Evolutionary conservation across 208 protist genomes (phyloP).

Genomic region (Herpetomonas tarakana): DNA sequence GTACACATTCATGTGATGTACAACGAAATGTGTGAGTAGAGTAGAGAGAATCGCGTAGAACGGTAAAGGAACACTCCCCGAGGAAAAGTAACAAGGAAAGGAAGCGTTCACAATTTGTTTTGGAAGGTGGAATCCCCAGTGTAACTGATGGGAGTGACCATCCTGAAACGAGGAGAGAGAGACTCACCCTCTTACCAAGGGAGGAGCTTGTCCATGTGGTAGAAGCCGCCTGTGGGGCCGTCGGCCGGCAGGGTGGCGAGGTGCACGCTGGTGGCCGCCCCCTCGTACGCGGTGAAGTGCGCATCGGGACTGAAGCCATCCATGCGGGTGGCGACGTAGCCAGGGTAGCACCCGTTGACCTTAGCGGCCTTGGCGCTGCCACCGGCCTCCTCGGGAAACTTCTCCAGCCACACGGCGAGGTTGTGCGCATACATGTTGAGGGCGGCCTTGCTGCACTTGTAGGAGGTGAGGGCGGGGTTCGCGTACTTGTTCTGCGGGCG

Average conservation of each 20-base stretch:
- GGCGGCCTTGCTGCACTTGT: constrained; percentile 32
- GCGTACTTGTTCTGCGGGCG: constrained; percentile 46
- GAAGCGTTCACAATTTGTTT: too few relatives aligned
- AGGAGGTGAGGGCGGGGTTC: constrained; percentile 20
- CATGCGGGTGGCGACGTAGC: constrained; percentile 41
- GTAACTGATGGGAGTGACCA: too few relatives aligned
- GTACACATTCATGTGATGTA: too few relatives aligned
- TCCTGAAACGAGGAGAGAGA: too few relatives aligned
- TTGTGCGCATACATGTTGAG: constrained; percentile 47
- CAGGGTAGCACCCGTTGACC: constrained; percentile 33
- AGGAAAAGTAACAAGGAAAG: too few relatives aligned
- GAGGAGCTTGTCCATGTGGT: constrained; percentile 38
- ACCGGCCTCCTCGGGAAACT: constrained; percentile 27
- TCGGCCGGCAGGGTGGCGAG: constrained; percentile 34
- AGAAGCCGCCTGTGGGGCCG: constrained; percentile 43
- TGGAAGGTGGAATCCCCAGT: too few relatives aligned
- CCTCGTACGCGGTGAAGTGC: constrained; percentile 22
- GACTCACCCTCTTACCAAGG: too few relatives aligned
- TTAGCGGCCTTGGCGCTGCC: constrained; percentile 41
- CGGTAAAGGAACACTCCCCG: too few relatives aligned
- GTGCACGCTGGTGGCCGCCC: constrained; percentile 36
- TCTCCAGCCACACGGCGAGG: constrained; percentile 23
- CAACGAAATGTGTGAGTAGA: too few relatives aligned
- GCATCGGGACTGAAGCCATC: constrained; percentile 15
- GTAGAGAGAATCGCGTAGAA: too few relatives aligned